Conservation (phyloP, 306 rosid genomes). For the Mucuna pruriens region DNA sequence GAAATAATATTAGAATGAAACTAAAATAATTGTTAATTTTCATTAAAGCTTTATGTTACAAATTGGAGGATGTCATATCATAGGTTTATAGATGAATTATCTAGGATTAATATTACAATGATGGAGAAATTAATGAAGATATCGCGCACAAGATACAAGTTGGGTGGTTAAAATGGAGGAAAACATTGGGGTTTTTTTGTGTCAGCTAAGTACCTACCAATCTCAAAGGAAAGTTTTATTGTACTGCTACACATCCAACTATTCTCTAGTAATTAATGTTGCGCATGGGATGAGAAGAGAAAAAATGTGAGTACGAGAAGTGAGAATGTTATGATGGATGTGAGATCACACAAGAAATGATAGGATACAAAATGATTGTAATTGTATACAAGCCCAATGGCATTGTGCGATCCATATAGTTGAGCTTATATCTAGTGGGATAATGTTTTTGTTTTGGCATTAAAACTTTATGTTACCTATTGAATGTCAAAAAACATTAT, state of each 20-base stretch:
- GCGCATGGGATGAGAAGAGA: too few species aligned
- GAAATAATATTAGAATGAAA: neutral
- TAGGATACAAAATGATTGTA: neutral
- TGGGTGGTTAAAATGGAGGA: too few species aligned
- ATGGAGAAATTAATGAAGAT: neutral
- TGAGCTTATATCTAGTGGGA: neutral
- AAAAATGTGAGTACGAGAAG: neutral
- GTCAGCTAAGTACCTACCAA: neutral
- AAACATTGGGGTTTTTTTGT: neutral
- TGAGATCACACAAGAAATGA: neutral
- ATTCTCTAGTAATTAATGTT: neutral
- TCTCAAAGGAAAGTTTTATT: neutral
- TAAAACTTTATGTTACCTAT: neutral
- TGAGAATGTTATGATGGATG: neutral
- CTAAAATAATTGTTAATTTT: slow-evolving; percentile 25
- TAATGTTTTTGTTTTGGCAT: slow-evolving; percentile 1
- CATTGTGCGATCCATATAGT: neutral
- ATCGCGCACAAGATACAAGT: too few species aligned
- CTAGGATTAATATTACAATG: neutral
- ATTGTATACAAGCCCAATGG: too few species aligned
- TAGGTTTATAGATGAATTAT: neutral
- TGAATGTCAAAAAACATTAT: neutral
- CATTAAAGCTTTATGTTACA: neutral
- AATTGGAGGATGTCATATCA: neutral
- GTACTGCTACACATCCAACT: neutral